Conservation (phyloP, 2,329 filamentous ascomycete species). For the Paecilomyces dactylethromorphus region DNA sequence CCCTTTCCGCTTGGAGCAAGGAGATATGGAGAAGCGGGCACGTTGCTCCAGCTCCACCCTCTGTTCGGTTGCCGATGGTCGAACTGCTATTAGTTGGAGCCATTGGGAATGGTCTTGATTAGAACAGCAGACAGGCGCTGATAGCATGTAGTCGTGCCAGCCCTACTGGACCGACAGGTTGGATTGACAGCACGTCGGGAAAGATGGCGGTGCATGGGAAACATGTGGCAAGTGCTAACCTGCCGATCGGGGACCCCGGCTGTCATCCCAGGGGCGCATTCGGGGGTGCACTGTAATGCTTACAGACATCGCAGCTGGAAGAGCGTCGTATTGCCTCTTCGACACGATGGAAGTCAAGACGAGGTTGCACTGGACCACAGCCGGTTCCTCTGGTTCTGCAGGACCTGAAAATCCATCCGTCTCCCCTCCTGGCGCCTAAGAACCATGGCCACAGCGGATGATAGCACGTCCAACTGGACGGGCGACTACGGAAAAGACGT, state of each 20-base stretch:
- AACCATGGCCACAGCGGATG: neutral
- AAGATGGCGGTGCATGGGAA: neutral
- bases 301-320: neutral
- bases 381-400: neutral
- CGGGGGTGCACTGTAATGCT: neutral
- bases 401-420: neutral
- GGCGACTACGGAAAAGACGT: neutral
- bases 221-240: neutral
- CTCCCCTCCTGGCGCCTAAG: neutral
- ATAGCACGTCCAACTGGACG: neutral
- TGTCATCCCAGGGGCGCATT: neutral
- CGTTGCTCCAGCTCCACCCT: neutral
- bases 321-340: neutral
- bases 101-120: neutral
- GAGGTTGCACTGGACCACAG: neutral
- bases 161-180: neutral
- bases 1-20: neutral
- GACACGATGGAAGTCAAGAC: neutral
- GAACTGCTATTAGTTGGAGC: neutral
- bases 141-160: neutral
- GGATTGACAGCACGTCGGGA: neutral
- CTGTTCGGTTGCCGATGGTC: neutral
- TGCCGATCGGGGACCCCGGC: neutral
- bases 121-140: neutral
- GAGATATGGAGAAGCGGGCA: neutral